Base-by-base conservation (phyloP, 352 stramenopile genomes). In the Pythium dissimile region DNA sequence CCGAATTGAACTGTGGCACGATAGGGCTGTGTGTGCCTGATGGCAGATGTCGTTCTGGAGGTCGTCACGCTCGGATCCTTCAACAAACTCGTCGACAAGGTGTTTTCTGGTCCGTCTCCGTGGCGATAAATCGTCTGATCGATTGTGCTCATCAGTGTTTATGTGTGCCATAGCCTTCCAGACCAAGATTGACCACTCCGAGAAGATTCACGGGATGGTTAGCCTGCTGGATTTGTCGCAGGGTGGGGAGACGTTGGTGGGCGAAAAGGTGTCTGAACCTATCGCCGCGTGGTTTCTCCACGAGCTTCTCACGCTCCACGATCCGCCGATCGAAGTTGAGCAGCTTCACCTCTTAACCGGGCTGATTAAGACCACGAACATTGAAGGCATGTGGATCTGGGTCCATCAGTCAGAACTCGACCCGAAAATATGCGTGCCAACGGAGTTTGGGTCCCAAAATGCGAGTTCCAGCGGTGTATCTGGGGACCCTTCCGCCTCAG, bases 251-350 rank as follows among this genome's bases (percentile, higher is more conserved):
- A 30, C 23, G 7, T 37, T 47, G 35, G 49, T 21, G 35, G 35
- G 26, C 16, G 49, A 56, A 44, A 47, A 38, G 24, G 37, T 56
- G 23, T 39, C 35, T 23, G 49, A 38, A 32, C 35, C 34, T 45
- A 28, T 48, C 35, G 49, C 49, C 8, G 37, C 49, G 23, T 56
- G 49, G 49, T 39, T 56, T 47, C 49, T 56, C 23, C 23, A 47
- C 24, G 49, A 47, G 10, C 9, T 56, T 32, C 49, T 56, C 24
- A 56, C 24, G 37, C 15, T 56, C n/a, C 35, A 56, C 49, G 24
- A 56, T 47, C 24, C 13, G 10, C 30, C n/a, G 15, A 47, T 56
- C 27, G 11, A 38, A 20, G 31, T n/a, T n/a, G n/a, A n/a, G n/a
- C n/a, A n/a, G n/a, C n/a, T n/a, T n/a, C n/a, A n/a, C n/a, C n/a